These are phyloP conservation scores for Prunus mume DNA, from an alignment of 306 rosid genomes.

Conservation along the genomic window DNA sequence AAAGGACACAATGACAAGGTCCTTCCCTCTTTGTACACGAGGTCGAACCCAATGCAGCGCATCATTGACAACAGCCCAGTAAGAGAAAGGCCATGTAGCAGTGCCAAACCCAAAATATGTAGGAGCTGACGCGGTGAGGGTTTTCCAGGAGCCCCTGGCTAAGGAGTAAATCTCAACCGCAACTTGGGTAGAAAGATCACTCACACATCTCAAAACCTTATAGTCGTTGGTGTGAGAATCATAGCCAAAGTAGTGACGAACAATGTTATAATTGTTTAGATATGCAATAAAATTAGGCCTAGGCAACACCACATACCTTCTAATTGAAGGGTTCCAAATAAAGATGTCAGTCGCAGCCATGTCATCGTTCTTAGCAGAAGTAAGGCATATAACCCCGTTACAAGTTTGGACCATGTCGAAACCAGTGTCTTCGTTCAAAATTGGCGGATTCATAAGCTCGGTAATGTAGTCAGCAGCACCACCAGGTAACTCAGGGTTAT, in stretches of 20 bases:
- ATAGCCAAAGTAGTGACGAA: not conserved
- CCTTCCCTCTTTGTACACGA: not conserved
- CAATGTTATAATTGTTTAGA: no score
- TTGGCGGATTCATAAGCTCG: no score
- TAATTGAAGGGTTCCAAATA: not conserved
- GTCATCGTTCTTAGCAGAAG: not conserved
- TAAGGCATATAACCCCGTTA: not conserved
- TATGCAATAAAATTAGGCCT: not conserved
- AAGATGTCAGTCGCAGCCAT: not conserved
- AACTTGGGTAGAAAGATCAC: not conserved
- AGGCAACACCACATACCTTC: not conserved
- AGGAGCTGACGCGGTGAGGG: not conserved
- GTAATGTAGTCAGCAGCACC: no score
- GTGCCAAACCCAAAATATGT: no score
- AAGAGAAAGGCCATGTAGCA: not conserved
- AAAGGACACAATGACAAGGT: not conserved
- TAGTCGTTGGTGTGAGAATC: not conserved
- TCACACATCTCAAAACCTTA: not conserved
- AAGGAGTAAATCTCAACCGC: not conserved
- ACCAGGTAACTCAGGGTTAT: no score
- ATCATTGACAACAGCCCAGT: not conserved
- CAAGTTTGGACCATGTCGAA: not conserved
- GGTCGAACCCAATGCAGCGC: not conserved
- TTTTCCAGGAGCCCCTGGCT: not conserved
- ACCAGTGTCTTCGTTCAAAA: not conserved